phyloP scores from a whole-genome alignment of 495 filamentous ascomycete species.

The Aspergillus sclerotioniger region DNA sequence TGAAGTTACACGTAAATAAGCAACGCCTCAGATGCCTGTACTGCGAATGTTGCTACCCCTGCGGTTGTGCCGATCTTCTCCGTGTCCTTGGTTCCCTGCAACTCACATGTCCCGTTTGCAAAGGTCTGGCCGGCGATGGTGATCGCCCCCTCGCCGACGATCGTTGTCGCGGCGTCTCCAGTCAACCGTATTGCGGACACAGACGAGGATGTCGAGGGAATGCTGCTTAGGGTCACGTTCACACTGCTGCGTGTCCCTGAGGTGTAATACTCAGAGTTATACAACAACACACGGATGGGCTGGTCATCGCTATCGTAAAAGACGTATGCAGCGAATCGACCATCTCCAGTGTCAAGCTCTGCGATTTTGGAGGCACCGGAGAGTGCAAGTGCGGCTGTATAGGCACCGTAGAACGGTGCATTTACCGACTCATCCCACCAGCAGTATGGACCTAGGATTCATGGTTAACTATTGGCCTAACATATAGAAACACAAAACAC shows the following conservation, averaged over 20 bases:
- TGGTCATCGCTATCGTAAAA: constrained; percentile 40
- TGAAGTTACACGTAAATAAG: constrained; percentile 46
- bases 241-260: constrained; percentile 45
- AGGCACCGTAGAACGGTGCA: constrained; percentile 58
- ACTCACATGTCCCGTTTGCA: constrained; percentile 49
- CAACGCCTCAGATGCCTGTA: constrained; percentile 56
- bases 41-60: constrained; percentile 44
- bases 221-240: constrained; percentile 45
- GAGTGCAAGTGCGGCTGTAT: constrained; percentile 51
- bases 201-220: constrained; percentile 25
- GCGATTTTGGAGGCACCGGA: constrained; percentile 51
- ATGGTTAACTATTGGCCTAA: neutral
- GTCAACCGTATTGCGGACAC: constrained; percentile 55
- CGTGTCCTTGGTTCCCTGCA: constrained; percentile 40
- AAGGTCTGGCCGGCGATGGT: constrained; percentile 55
- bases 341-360: constrained; percentile 48
- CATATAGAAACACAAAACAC: neutral
- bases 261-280: constrained; percentile 58
- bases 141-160: constrained; percentile 48
- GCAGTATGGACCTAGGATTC: constrained; percentile 50
- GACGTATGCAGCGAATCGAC: constrained; percentile 52
- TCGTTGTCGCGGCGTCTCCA: constrained; percentile 45
- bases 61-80: constrained; percentile 39
- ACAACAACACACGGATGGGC: constrained; percentile 47
- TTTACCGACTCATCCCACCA: constrained; percentile 58